Evolutionary conservation across 306 rosid genomes (phyloP), one percentile per base, ranked within the genome.

Genomic region (Ormosia semicastrata): DNA sequence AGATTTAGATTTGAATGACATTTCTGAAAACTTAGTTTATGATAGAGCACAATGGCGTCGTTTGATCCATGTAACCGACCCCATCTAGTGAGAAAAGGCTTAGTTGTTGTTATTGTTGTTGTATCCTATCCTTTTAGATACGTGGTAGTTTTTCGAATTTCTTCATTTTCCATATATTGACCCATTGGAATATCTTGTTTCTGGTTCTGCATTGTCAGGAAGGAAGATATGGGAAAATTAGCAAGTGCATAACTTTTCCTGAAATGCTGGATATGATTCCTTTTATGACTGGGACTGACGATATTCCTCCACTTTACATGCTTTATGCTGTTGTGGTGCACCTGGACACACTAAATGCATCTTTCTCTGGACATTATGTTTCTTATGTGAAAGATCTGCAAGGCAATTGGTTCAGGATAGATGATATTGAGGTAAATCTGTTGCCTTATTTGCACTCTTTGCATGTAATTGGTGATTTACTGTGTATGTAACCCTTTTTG

Each of bases 261-360:
- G 97, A 93, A 71, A 88, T 91, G 92, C 85, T 93, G 86, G 94
- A 93, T 88, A 93, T 93, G 97, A 83, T 91, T 82, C 97, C 97
- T 70, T 93, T 80, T 73, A 93, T 93, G 95, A 93, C 97, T 32
- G 92, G 95, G 81, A 87, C 83, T 24, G 88, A 88, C 3, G 97
- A 93, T 79, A 66, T 84, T 62, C 97, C 97, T 53, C 95, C 97
- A 2, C 87, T 93, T 5, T 93, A 93, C 83, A 81, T 84, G 89
- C 95, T 93, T 54, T 93, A 91, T 76, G 97, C 94, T 57, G 97
- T 93, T 66, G 94, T 93, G 60, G 97, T 93, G 83, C 97, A 93
- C 85, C 83, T 91, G 85, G 97, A 93, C 88, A 91, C 88, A 12
- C 85, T 85, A 15, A 93, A 93, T 84, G 95, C 97, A 70, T 93